Evolutionary conservation across 768 basidiomycete genomes (phyloP).

Genomic region (Suillus spraguei): DNA sequence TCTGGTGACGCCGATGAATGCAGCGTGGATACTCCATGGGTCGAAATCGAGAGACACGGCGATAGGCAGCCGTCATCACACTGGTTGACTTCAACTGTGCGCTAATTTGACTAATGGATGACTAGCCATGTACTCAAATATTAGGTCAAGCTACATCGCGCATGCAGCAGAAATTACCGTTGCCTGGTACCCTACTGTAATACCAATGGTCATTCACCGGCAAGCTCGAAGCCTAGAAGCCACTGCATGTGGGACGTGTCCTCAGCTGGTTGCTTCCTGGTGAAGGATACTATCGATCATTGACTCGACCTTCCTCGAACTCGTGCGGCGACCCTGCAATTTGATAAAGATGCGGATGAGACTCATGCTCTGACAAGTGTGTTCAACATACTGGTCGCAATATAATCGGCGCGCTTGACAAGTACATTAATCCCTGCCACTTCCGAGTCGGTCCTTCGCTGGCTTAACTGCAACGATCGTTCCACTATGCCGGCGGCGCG

Average conservation of each 20-base stretch:
- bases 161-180: not conserved
- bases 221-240: not conserved
- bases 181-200: not conserved
- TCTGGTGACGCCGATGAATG: not conserved
- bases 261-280: not conserved
- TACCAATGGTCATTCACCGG: not conserved
- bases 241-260: not conserved
- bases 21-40: constrained; percentile 2
- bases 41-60: not conserved
- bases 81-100: not conserved
- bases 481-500: not conserved
- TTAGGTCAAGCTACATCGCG: constrained; percentile 2
- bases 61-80: not conserved
- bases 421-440: not conserved
- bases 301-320: not conserved
- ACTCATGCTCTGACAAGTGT: not conserved
- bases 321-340: not conserved
- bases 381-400: not conserved
- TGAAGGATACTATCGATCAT: not conserved
- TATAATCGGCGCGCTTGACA: not conserved
- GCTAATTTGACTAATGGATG: constrained; percentile 1
- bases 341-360: not conserved
- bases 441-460: not conserved
- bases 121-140: constrained; percentile 1
- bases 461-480: not conserved